These are phyloP conservation scores for Coemansia sp. DNA, from an alignment of 192 early-diverging fungal genomes.

Conservation along the genomic window DNA sequence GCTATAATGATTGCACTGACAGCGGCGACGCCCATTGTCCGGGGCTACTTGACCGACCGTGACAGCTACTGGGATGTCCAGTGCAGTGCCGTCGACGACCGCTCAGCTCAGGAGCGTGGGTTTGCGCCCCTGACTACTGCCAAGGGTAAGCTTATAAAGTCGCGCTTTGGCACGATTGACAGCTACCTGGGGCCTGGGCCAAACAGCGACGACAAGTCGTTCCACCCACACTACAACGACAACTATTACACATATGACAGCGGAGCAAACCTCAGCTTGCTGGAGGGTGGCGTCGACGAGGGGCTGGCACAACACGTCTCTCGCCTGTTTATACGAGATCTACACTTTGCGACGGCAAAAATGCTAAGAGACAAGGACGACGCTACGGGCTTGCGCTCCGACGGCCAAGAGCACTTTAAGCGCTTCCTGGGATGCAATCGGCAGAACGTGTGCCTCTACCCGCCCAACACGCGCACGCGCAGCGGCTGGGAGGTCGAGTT, in stretches of 20 bases:
- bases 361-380: slow-evolving; percentile 55
- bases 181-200: slow-evolving; percentile 70
- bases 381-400: slow-evolving; percentile 42
- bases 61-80: slow-evolving; percentile 99
- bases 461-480: slow-evolving; percentile 78
- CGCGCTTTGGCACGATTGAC: slow-evolving; percentile 92
- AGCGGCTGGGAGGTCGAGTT: slow-evolving; percentile 99
- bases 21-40: slow-evolving; percentile 86
- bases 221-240: slow-evolving; percentile 90
- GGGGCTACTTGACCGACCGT: slow-evolving; percentile 89
- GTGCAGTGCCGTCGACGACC: slow-evolving; percentile 85
- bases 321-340: slow-evolving; percentile 95
- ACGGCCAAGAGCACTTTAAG: slow-evolving; percentile 94
- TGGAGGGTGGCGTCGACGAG: slow-evolving; percentile 78
- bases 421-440: slow-evolving; percentile 96
- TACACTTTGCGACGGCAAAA: slow-evolving; percentile 85
- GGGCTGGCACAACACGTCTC: slow-evolving; percentile 87
- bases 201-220: slow-evolving; percentile 50
- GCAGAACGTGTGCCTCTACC: slow-evolving; percentile 98
- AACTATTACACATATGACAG: slow-evolving; percentile 74
- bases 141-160: slow-evolving; percentile 82
- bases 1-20: slow-evolving; percentile 91
- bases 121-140: slow-evolving; percentile 69
- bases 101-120: slow-evolving; percentile 87
- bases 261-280: slow-evolving; percentile 69